Percentiles rank a stretch among this genome's conserved stretches.
Conservation (phyloP, 73 alveolate genomes). For the Symbiodinium natans region DNA sequence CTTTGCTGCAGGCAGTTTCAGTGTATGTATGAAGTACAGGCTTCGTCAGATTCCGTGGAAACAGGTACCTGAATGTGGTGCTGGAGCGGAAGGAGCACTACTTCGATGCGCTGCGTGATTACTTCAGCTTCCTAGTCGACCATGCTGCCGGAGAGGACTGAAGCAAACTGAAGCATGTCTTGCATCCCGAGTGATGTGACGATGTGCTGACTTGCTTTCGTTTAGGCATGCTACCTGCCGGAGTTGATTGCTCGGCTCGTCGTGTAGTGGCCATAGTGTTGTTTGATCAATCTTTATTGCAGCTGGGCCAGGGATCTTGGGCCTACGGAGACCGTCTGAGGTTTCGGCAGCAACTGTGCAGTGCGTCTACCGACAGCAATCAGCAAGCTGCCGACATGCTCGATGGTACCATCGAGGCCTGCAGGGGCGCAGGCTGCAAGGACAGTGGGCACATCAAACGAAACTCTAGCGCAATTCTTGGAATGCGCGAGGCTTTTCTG, state of each 20-base stretch:
- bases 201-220: neutral
- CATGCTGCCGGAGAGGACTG: slow-evolving; percentile 72
- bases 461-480: neutral
- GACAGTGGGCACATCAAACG: neutral
- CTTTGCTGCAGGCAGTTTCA: neutral
- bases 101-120: slow-evolving; percentile 72
- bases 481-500: slow-evolving; percentile 44
- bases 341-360: slow-evolving; percentile 68
- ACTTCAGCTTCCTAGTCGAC: slow-evolving; percentile 82
- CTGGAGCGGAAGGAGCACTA: slow-evolving; percentile 80
- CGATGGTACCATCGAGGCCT: slow-evolving; percentile 79
- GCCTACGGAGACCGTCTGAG: neutral
- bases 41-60: neutral
- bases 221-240: slow-evolving; percentile 81
- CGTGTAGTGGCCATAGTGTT: slow-evolving; percentile 6
- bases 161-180: neutral
- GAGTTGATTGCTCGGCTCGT: slow-evolving; percentile 88
- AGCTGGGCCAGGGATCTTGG: neutral
- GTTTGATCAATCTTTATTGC: neutral
- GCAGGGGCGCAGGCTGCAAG: neutral
- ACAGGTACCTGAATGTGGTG: slow-evolving; percentile 63
- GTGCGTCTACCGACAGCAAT: slow-evolving; percentile 24
- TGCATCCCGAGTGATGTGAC: neutral
- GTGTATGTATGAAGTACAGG: neutral
- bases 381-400: slow-evolving; percentile 60